A percentile compares a stretch with the other conserved stretches of the same genome.
phyloP scores from a whole-genome alignment of 2,329 filamentous ascomycete genomes.

The Lizonia empirigonia region DNA sequence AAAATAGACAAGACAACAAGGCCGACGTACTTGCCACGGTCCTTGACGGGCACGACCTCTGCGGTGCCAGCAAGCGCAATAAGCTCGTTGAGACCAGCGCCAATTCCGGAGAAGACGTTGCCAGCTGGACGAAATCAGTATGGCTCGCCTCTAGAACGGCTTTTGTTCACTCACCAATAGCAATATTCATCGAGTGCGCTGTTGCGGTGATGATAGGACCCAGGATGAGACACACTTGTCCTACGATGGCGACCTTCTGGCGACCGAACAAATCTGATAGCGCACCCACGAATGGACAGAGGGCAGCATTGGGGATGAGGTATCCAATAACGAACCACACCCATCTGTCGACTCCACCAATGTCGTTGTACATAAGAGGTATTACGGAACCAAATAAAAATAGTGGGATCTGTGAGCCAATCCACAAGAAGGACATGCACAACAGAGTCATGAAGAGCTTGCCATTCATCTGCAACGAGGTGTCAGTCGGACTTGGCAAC shows the following conservation, averaged over 20 bases:
- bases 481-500: background rate
- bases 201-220: slow-evolving; percentile 42
- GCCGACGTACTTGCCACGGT: slow-evolving; percentile 68
- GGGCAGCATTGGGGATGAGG: slow-evolving; percentile 61
- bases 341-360: slow-evolving; percentile 65
- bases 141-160: no score
- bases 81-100: slow-evolving; percentile 70
- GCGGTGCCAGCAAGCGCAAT: slow-evolving; percentile 71
- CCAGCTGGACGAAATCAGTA: slow-evolving; percentile 23
- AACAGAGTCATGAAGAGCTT: slow-evolving; percentile 60
- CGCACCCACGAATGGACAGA: slow-evolving; percentile 68
- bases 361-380: slow-evolving; percentile 61
- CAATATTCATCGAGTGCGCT: slow-evolving; percentile 39
- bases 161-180: slow-evolving; percentile 28
- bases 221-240: slow-evolving; percentile 44
- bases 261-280: slow-evolving; percentile 44
- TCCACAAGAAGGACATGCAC: slow-evolving; percentile 67
- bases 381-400: slow-evolving; percentile 52
- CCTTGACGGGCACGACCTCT: slow-evolving; percentile 68
- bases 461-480: slow-evolving; percentile 29
- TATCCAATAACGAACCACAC: slow-evolving; percentile 61
- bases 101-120: slow-evolving; percentile 63
- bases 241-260: slow-evolving; percentile 41
- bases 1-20: slow-evolving; percentile 65
- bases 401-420: slow-evolving; percentile 65